Base-by-base conservation (phyloP, 176 grass and related monocot species). In the Triticum turgidum region DNA sequence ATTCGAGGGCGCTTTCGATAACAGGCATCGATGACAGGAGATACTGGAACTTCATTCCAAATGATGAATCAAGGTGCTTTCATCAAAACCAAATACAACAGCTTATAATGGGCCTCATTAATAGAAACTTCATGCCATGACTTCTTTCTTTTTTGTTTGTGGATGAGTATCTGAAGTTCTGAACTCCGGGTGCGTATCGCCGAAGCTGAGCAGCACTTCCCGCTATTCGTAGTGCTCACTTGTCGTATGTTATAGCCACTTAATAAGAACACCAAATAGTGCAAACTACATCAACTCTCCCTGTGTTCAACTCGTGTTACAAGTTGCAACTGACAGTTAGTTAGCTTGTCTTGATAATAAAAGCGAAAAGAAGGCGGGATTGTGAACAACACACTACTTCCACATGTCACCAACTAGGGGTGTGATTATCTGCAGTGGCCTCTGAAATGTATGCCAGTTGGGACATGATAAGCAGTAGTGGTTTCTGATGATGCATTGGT, bases 41-140 rank as follows among this genome's bases (percentile, higher is more conserved):
- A 94, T 99, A 99, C 76, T 99, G 97, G 97, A 96, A 94, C 61
- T 92, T 88, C 76, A 91, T 99, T 87, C 92, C 92, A 30, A 94
- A 82, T 25, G 82, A 92, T 90, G 94, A 96, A 94, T 96, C 97
- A 45, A 94, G 94, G 97, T 99, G 49, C 22, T 77, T 70, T 17
- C 8, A 51, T 76, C 9, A 32, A 80, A 68, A 52, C 0, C 15
- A 25, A 38, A n/a, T 4, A 75, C 12, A 11, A 18, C 58, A 27
- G 37, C 5, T 63, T 85, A 84, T 69, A 47, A 34, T 34, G 21
- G 14, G 37, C 66, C 32, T 24, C 32, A 54, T 76, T 84, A 18
- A 25, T 69, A 9, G 34, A 65, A 52, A 51, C 6, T 61, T 24
- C n/a, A 7, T 64, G 21, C 71, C 13, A 49, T 30, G 45, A 34